A percentile compares a stretch with the other conserved stretches of the same genome.
These are phyloP conservation scores for Mrakia hoshinonis DNA, from an alignment of 768 basidiomycete genomes.

Conservation along the genomic window DNA sequence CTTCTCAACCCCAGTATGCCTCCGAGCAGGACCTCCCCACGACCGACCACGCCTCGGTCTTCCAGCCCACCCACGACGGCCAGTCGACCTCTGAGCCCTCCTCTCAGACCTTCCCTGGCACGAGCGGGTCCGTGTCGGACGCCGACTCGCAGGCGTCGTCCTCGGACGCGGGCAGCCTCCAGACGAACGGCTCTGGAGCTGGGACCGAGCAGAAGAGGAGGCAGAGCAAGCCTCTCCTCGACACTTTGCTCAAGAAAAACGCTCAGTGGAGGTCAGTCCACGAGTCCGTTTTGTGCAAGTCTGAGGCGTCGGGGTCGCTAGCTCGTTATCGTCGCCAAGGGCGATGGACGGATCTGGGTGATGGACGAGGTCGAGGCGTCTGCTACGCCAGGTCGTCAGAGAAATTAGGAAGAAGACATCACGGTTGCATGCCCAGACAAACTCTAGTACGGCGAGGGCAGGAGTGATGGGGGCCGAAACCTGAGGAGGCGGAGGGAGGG, in stretches of 20 bases:
- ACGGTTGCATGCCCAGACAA: no score
- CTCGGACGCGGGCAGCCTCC: neutral
- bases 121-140: neutral
- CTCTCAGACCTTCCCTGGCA: neutral
- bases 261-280: constrained; percentile 15
- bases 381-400: no score
- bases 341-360: no score
- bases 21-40: constrained; percentile 13
- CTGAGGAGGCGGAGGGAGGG: no score
- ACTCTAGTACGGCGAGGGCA: no score
- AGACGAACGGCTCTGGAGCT: neutral
- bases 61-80: neutral
- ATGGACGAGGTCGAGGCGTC: no score
- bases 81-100: neutral
- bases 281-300: neutral
- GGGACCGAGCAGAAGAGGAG: neutral
- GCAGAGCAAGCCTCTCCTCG: constrained; percentile 9
- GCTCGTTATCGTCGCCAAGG: neutral
- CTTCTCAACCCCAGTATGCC: neutral
- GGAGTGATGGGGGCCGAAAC: no score
- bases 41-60: constrained; percentile 1
- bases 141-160: neutral
- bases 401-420: no score
- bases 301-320: neutral
- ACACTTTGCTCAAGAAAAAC: constrained; percentile 20